Conservation (phyloP, 148 eudicot genomes). For the Persicaria tinctoria region DNA sequence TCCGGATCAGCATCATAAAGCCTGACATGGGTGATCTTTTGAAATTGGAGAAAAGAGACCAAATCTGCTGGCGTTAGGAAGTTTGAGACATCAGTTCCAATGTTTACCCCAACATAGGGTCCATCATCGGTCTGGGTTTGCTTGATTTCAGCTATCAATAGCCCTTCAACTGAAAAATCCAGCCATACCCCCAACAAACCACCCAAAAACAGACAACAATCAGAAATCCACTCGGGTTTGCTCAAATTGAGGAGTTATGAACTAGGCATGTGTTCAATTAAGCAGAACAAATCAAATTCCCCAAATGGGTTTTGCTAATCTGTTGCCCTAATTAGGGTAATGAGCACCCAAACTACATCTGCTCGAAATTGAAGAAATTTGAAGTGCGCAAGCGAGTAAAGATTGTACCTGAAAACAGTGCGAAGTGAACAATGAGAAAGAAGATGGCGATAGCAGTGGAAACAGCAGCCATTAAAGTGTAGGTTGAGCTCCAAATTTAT, state of each 20-base stretch:
- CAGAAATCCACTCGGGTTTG: slow-evolving; percentile 10
- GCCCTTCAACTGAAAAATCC: slow-evolving; percentile 24
- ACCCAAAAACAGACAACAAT: neutral
- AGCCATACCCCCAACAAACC: neutral
- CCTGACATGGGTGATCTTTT: slow-evolving; percentile 70
- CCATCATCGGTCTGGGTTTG: slow-evolving; percentile 32
- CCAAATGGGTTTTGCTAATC: neutral
- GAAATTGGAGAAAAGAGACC: slow-evolving; percentile 53
- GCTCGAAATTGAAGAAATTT: neutral
- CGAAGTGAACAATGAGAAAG: slow-evolving; percentile 21
- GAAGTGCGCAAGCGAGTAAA: slow-evolving; percentile 6
- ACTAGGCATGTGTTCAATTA: slow-evolving; percentile 14
- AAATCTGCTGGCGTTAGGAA: slow-evolving; percentile 48
- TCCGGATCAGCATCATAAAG: slow-evolving; percentile 62
- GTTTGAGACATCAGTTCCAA: slow-evolving; percentile 71
- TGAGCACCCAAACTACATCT: neutral
- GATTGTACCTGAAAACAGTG: slow-evolving; percentile 28
- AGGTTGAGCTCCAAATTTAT: slow-evolving; percentile 32
- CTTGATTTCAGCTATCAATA: slow-evolving; percentile 38
- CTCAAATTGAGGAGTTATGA: slow-evolving; percentile 14
- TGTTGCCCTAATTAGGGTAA: neutral
- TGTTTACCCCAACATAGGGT: slow-evolving; percentile 74
- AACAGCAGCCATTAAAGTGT: slow-evolving; percentile 56
- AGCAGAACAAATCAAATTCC: neutral
- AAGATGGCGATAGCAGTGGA: slow-evolving; percentile 23